Base-by-base conservation (phyloP, 495 filamentous ascomycete species). In the Echria macrotheca region DNA sequence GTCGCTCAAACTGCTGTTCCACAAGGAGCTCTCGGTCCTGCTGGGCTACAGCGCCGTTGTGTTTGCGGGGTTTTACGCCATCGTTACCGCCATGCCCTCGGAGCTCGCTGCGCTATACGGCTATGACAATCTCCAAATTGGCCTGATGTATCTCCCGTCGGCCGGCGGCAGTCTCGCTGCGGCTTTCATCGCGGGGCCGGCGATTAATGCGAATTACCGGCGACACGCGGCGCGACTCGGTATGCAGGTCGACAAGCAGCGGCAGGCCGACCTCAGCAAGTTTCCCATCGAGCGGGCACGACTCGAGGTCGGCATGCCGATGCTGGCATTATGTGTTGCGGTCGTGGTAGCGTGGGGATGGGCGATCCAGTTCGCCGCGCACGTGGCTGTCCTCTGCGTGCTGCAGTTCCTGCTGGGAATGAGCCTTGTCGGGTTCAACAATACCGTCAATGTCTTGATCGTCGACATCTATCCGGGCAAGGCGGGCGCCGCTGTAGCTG, bases 281-380 rank as follows among this genome's bases (percentile, higher is more conserved):
- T 86, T 86, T 31, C 83, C 83, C 2, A 80, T 87, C 48, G 84
- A 87, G 58, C 67, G 69, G 17, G 81, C 82, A 0, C 70, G 83
- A n/a, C 69, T 85, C 10, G 64, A 81, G 51, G 68, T 81, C 39
- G 72, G 75, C 5, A 54, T 81, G 32, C 76, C 78, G 3, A 53
- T 78, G 15, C 57, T 79, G 10, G 46, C 56, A 1, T 26, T 82
- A 1, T 63, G 59, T 14, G 57, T 68, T 1, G 50, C 53, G 2
- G 52, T 65, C 4, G 60, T 78, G 1, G 52, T 75, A 12, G 64
- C 63, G 6, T 84, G 82, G 63, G 82, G 77, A n/a, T 87, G 79
- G 80, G 68, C 73, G 1, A 53, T 84, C 19, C 52, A 76, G 18
- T 55, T 5, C 14, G 10, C 17, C 14, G 52, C 52, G 6, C 28